Conservation (phyloP, 176 grass and related monocot species). For the Bonia amplexicaulis region DNA sequence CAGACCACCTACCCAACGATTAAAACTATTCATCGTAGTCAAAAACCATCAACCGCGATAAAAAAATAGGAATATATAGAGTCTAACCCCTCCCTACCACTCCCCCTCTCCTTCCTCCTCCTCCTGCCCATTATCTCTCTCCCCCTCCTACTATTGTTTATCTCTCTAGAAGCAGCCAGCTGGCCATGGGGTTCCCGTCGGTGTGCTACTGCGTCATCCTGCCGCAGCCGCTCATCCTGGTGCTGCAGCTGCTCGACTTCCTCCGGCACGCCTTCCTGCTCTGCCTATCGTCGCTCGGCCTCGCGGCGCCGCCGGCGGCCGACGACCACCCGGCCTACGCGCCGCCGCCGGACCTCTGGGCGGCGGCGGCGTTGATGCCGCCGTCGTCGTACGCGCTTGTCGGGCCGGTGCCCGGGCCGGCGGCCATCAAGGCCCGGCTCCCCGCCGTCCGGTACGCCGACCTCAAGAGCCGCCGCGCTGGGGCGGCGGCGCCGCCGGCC, state of each 20-base stretch:
- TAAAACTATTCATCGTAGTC: accelerated
- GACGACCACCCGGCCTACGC: conserved; percentile 46
- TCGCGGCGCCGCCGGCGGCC: conserved; percentile 17
- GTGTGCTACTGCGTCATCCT: conserved; percentile 72
- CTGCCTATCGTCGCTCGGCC: conserved; percentile 48
- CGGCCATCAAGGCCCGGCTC: conserved; percentile 50
- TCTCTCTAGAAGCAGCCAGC: neutral
- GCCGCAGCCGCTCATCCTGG: conserved; percentile 65
- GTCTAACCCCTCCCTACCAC: neutral
- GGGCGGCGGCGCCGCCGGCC: neutral
- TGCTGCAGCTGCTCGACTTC: conserved; percentile 57
- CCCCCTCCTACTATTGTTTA: neutral
- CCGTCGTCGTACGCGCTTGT: neutral
- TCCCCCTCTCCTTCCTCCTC: neutral
- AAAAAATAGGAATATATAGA: conserved; percentile 21
- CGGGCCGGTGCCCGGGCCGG: neutral
- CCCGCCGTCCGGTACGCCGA: conserved; percentile 46
- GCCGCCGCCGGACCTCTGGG: conserved; percentile 19
- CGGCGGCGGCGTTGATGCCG: neutral
- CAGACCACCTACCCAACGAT: too few species aligned
- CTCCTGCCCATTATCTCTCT: neutral
- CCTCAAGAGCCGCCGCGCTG: neutral
- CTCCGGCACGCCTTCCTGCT: conserved; percentile 47
- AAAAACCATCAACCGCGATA: too few species aligned
- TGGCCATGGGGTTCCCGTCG: conserved; percentile 73